Evolutionary conservation across 495 filamentous ascomycete genomes (phyloP).

Genomic region (Trichoderma gamsii): DNA sequence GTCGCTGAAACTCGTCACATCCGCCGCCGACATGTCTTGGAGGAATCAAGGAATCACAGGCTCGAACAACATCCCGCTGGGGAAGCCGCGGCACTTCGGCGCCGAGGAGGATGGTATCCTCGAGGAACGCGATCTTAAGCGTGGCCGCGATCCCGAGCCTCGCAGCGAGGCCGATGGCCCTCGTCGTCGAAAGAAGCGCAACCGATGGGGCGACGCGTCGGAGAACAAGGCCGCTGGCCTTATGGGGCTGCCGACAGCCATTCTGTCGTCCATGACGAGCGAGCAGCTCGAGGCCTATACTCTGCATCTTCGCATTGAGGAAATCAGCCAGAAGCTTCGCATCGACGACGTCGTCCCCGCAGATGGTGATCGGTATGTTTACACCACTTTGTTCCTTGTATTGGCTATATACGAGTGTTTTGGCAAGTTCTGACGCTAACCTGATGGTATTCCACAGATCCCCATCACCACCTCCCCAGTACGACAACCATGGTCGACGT

Average conservation of each 20-base stretch:
- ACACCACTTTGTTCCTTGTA: not conserved
- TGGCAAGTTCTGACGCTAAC: constrained; percentile 21
- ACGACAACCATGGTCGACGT: constrained; percentile 97
- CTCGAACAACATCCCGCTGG: constrained; percentile 96
- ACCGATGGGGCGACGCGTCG: constrained; percentile 91
- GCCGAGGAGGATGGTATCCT: constrained; percentile 42
- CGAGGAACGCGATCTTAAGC: constrained; percentile 62
- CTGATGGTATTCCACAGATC: constrained; percentile 55
- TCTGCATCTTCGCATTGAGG: constrained; percentile 89
- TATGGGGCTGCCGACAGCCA: constrained; percentile 94
- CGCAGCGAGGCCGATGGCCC: constrained; percentile 60
- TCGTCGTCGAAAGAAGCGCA: constrained; percentile 89
- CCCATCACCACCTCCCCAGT: constrained; percentile 90
- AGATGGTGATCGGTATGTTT: constrained; percentile 81
- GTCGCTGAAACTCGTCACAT: not conserved
- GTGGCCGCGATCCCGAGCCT: constrained; percentile 44
- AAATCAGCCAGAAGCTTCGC: constrained; percentile 96
- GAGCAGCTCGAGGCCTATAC: constrained; percentile 97
- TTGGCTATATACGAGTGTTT: not conserved
- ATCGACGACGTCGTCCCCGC: constrained; percentile 97
- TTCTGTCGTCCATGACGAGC: constrained; percentile 92
- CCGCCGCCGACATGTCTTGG: constrained; percentile 64
- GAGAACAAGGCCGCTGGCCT: constrained; percentile 97
- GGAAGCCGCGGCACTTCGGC: constrained; percentile 76
- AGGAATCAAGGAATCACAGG: constrained; percentile 93